Evolutionary conservation across 371 early-diverging fungal genomes (phyloP), one percentile per base, ranked within the genome.

Genomic region (Mortierella sp.): DNA sequence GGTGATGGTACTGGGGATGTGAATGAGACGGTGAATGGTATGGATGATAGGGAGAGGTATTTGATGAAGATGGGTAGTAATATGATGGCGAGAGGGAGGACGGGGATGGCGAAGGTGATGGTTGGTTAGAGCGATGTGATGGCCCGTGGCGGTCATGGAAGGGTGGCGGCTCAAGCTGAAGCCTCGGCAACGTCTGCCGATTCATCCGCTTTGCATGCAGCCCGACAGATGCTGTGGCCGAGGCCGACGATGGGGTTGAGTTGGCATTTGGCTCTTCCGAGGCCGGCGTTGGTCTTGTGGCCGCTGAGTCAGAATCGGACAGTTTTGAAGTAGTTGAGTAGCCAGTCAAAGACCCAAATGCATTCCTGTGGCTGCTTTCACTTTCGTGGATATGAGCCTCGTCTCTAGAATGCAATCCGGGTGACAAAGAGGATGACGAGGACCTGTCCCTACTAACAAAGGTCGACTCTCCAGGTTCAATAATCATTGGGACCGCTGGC

Each of bases 401-500:
- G 37, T 9, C 37, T n/a, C n/a, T n/a, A n/a, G n/a, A n/a, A n/a
- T n/a, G n/a, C n/a, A n/a, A n/a, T n/a, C n/a, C n/a, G n/a, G n/a
- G n/a, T n/a, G n/a, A n/a, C n/a, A n/a, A n/a, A 37, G 37, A 37
- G 9, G 3, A 37, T 9, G 9, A 37, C 37, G 37, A 37, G 37
- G 9, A 37, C 9, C 37, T 37, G 37, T 37, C 37, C 37, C 9
- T 3, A 37, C 37, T 9, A 3, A 37, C 9, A 37, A 5, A 9
- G 37, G 9, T 23, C 19, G 57, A 29, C 12, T 65, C 62, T 21
- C 68, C 62, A 1, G 77, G 77, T 37, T 77, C 77, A 1, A 77
- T 68, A 53, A 77, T 77, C 65, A 65, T 65, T 7, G 77, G 77
- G 30, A 77, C 68, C 1, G 65, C 11, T 1, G 67, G 71, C 6